Conservation (phyloP, 2,329 filamentous ascomycete species). For the Cladophialophora bantiana region DNA sequence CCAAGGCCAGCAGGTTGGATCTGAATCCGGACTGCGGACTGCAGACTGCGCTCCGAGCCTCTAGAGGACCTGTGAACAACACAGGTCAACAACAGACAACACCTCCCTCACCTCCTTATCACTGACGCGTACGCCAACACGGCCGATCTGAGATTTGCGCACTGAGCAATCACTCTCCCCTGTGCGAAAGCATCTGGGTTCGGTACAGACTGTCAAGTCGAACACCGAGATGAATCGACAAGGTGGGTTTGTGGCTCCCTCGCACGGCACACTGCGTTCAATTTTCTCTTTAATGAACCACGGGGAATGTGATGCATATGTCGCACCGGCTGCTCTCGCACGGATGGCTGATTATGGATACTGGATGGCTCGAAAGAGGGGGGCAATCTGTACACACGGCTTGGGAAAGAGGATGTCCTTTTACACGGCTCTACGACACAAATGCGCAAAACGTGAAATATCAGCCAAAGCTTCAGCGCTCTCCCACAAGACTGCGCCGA, state of each 20-base stretch:
- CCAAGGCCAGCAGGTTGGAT: constrained; percentile 2
- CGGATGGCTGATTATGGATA: neutral
- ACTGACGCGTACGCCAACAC: neutral
- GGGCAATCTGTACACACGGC: neutral
- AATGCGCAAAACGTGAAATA: neutral
- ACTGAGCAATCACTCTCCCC: neutral
- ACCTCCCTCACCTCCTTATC: neutral
- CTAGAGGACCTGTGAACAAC: neutral
- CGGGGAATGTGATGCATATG: neutral
- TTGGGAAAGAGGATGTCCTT: neutral
- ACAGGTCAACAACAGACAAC: neutral
- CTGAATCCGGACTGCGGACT: neutral
- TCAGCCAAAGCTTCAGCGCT: neutral
- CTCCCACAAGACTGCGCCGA: neutral
- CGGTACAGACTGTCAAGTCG: constrained; percentile 1
- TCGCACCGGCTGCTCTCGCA: neutral
- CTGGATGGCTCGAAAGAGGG: neutral
- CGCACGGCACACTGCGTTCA: constrained; percentile 4
- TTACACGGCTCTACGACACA: neutral
- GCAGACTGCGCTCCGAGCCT: neutral
- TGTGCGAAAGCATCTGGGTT: constrained; percentile 12
- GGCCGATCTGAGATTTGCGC: constrained; percentile 1
- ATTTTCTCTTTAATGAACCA: neutral
- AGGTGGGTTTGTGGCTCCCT: constrained; percentile 30
- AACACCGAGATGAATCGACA: constrained; percentile 32